Base-by-base conservation (phyloP, 2,329 filamentous ascomycete species). In the Neospermospora avenae region DNA sequence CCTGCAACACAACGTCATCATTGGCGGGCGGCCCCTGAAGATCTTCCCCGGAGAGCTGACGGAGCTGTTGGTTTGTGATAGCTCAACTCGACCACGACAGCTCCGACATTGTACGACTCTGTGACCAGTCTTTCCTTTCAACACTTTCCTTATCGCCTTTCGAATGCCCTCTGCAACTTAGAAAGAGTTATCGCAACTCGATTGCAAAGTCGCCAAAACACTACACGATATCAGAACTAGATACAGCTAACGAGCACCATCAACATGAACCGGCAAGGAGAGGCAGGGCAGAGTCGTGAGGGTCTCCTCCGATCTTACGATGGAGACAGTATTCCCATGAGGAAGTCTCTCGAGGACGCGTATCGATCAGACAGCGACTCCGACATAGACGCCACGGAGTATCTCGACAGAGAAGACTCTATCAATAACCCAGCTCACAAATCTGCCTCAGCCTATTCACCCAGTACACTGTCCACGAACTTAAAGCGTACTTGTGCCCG, bases 301-400 rank as follows among this genome's bases (percentile, higher is more conserved):
- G 69, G 69, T 5, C 65, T 73, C 16, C 68, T 73, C n/a, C 58
- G 55, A 34, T 68, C 68, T 10, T 70, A 69, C 45, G 55, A 61
- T 51, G 61, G 53, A 34, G 64, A 69, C 20, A 64, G 22, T n/a
- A 67, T 64, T 20, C 66, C 66, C 20, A 58, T 71, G 44, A 68
- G 73, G 18, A 74, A 72, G 55, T 72, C 71, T 11, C 65, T 70
- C 34, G 70, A 72, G 53, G 61, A 72, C 58, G 60, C 68, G 20
- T 73, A 73, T 62, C 69, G 71, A 24, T 69, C 68, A 34, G 69
- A 70, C 13, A 75, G 70, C 55, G 75, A 76, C 24, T 72, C 74
- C 53, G 75, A 78, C 52, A 62, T 77, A 39, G 75, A 77, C 61
- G 74, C 72, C 55, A 75, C 73, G 61, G 75, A 77, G 44, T 76